These are phyloP conservation scores for Pseudogymnoascus sp. DNA, from an alignment of 2,329 filamentous ascomycete species.

Conservation along the genomic window DNA sequence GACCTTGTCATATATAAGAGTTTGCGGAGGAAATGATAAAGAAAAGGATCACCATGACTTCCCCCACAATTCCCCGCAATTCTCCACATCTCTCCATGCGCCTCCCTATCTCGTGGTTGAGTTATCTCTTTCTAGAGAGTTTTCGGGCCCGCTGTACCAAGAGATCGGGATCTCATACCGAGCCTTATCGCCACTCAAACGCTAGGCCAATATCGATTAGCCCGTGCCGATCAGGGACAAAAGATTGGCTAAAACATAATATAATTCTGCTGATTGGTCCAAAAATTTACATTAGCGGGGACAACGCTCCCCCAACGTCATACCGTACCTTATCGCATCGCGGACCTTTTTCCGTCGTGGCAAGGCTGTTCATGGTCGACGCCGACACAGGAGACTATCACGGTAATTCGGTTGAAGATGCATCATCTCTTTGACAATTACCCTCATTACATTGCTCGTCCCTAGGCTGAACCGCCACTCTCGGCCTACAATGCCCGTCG, in stretches of 20 bases:
- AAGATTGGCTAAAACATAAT: neutral
- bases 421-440: neutral
- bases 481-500: constrained; percentile 6
- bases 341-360: neutral
- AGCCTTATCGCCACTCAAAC: neutral
- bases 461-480: neutral
- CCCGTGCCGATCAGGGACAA: neutral
- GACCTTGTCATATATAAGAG: constrained; percentile 4
- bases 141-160: neutral
- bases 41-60: neutral
- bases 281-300: neutral
- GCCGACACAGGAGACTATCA: neutral
- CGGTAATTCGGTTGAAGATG: neutral
- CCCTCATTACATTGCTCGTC: neutral
- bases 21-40: constrained; percentile 6
- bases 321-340: neutral
- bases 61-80: constrained; percentile 5
- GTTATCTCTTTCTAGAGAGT: neutral
- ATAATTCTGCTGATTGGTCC: neutral
- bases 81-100: constrained; percentile 1
- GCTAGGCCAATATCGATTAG: neutral
- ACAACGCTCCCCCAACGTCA: neutral
- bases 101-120: neutral
- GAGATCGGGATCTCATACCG: constrained; percentile 4
- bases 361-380: neutral